Evolutionary conservation across 169 alveolate genomes (phyloP), one percentile per base, ranked within the genome.

Genomic region (Babesia sp.): DNA sequence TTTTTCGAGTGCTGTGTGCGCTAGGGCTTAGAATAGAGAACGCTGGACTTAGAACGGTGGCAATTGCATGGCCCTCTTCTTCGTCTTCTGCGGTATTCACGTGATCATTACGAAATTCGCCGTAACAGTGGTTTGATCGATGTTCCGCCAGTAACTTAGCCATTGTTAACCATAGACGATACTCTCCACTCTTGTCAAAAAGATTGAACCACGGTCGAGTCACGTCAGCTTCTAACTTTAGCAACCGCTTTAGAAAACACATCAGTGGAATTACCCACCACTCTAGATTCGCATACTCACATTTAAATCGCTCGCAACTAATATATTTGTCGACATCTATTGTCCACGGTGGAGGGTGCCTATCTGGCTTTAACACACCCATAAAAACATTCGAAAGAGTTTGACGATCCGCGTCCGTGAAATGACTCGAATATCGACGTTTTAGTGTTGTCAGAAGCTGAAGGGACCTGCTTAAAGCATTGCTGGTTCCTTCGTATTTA

Each of bases 321-420:
- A 77, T 54, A n/a, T 61, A 53, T 24, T 24, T 34, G 50, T 77
- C 86, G 29, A 56, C 71, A 46, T 77, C 81, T 24, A 46, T 24
- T 31, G n/a, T 6, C 64, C 60, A 57, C 26, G 76, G 71, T 28
- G 71, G 67, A 22, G 81, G 80, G 56, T 67, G 64, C 18, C 50
- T 41, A 28, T 33, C 66, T 3, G 84, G 76, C 31, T 69, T 22
- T 0, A 76, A 64, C 20, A 84, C 69, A 7, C 91, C 91, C 55
- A 90, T 34, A 34, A 77, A 90, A 6, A 89, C 20, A 34, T 90
- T 90, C 14, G 84, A 67, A 0, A 80, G 71, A 28, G 55, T 67
- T 53, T 90, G 94, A 18, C 81, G 79, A 50, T 89, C 93, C 29
- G 84, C 20, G 48, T 90, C 94, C 20, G 83, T 83, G 51, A 90